Percentiles rank a stretch among this genome's conserved stretches.
Conservation (phyloP, 176 grass and related monocot genomes). For the Triticum dicoccoides region DNA sequence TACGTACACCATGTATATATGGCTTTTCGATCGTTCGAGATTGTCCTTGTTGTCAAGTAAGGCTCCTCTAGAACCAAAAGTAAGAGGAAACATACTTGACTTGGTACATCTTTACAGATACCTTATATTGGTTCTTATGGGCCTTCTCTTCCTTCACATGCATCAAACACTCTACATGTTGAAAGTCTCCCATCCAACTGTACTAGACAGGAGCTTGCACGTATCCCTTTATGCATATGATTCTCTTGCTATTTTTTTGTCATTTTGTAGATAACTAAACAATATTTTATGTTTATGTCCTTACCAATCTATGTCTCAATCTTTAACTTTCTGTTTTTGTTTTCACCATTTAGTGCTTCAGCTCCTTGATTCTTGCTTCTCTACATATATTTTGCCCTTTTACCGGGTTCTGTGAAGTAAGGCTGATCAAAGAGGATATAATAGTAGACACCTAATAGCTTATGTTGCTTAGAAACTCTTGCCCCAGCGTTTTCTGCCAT, state of each 20-base stretch:
- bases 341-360: constrained; percentile 18
- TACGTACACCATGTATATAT: constrained; percentile 36
- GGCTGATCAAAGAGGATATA: constrained; percentile 43
- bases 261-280: background rate
- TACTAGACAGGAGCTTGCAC: constrained; percentile 60
- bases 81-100: no score
- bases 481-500: constrained; percentile 49
- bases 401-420: constrained; percentile 61
- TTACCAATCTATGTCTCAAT: background rate
- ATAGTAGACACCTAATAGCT: constrained; percentile 25
- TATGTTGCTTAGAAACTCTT: constrained; percentile 66
- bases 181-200: constrained; percentile 63
- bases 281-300: background rate
- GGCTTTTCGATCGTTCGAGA: background rate
- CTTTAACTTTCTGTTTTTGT: background rate
- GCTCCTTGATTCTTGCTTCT: constrained; percentile 36
- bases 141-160: no score
- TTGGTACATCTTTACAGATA: background rate
- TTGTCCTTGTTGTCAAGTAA: background rate
- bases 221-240: constrained; percentile 29
- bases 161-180: constrained; percentile 50
- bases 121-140: no score
- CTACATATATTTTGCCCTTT: constrained; percentile 79
- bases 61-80: background rate
- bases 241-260: constrained; percentile 26